Percentiles rank a stretch among this genome's conserved stretches.
These are phyloP conservation scores for Camelina sativa DNA, from an alignment of 345 rosid genomes.

Conservation along the genomic window DNA sequence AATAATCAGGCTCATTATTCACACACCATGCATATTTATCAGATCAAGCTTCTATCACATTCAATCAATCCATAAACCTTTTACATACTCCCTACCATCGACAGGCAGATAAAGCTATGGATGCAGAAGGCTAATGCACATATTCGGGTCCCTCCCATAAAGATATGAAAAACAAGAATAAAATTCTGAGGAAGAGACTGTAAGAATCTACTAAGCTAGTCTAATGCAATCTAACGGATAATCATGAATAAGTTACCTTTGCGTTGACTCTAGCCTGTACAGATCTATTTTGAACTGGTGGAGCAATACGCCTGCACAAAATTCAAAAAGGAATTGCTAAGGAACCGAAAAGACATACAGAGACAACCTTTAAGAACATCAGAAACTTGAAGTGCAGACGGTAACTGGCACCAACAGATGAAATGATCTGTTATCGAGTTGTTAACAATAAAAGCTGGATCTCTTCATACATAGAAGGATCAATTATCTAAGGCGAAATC, in stretches of 20 bases:
- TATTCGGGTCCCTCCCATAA: neutral
- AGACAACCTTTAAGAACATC: constrained; percentile 13
- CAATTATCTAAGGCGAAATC: constrained; percentile 24
- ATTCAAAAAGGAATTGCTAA: neutral
- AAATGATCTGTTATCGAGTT: constrained; percentile 10
- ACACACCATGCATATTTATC: constrained; percentile 7
- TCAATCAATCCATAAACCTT: constrained; percentile 4
- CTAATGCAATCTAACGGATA: neutral
- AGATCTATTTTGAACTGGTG: constrained; percentile 42
- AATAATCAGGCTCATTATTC: constrained; percentile 10
- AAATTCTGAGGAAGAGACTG: neutral
- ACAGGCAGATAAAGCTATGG: neutral
- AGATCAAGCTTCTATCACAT: neutral
- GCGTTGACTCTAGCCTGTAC: constrained; percentile 22
- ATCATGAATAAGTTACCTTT: constrained; percentile 52
- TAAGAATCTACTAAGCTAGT: constrained; percentile 3
- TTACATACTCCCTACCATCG: neutral
- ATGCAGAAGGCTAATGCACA: constrained; percentile 17
- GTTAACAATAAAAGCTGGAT: constrained; percentile 20
- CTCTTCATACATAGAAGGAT: constrained; percentile 46
- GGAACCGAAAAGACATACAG: neutral
- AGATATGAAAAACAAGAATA: neutral
- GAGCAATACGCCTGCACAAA: constrained; percentile 56
- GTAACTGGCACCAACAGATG: constrained; percentile 31
- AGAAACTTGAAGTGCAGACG: constrained; percentile 8